A percentile compares a stretch with the other conserved stretches of the same genome.
Conservation (phyloP, 371 early-diverging fungal species). For the Caulochytrium protostelioides region DNA sequence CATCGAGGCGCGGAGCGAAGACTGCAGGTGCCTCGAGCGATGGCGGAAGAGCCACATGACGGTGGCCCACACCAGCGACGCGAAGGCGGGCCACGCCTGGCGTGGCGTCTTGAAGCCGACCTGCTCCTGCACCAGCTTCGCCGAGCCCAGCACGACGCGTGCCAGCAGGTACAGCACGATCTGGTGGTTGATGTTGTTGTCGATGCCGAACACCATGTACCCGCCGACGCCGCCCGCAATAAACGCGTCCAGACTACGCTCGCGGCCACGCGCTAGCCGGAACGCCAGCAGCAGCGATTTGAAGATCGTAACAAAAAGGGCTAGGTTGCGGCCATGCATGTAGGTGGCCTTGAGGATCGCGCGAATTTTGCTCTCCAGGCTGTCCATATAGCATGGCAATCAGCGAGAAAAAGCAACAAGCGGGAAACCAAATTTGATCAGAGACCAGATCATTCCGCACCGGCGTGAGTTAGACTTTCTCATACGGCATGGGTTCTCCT, state of each 20-base stretch:
- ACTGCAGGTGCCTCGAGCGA: slow-evolving; percentile 70
- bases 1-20: slow-evolving; percentile 80
- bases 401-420: background rate
- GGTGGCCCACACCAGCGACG: slow-evolving; percentile 82
- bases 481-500: no score
- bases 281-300: slow-evolving; percentile 61
- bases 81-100: slow-evolving; percentile 69
- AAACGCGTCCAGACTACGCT: slow-evolving; percentile 57
- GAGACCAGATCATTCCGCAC: background rate
- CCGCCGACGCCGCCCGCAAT: slow-evolving; percentile 87
- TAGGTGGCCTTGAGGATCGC: slow-evolving; percentile 69
- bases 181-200: slow-evolving; percentile 88
- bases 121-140: slow-evolving; percentile 53
- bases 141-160: slow-evolving; percentile 63
- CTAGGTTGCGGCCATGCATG: slow-evolving; percentile 73
- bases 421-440: background rate
- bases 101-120: slow-evolving; percentile 45
- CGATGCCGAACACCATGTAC: slow-evolving; percentile 79
- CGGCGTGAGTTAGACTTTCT: background rate
- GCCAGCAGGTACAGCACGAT: slow-evolving; percentile 87
- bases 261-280: slow-evolving; percentile 44
- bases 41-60: slow-evolving; percentile 88
- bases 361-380: slow-evolving; percentile 41
- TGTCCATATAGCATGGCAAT: no score
- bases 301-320: slow-evolving; percentile 77